Evolutionary conservation across 805 yeast genomes (phyloP).

Genomic region (Saccharomycopsis babjevae): DNA sequence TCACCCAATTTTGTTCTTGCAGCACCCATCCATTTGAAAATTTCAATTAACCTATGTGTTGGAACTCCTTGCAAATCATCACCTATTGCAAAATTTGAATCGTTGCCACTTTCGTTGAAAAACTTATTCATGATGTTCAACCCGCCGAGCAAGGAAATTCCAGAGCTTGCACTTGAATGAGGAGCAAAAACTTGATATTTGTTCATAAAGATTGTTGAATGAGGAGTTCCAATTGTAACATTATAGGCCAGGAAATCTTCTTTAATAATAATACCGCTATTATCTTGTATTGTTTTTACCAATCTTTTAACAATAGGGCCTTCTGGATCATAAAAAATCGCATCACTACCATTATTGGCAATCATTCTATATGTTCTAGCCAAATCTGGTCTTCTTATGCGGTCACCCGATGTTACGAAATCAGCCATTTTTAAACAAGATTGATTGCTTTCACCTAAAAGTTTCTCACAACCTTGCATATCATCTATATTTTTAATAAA

Average conservation of each 20-base stretch:
- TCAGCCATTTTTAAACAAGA: slow-evolving; percentile 20
- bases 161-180: slow-evolving; percentile 68
- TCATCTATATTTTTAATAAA: slow-evolving; percentile 29
- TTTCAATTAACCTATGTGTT: slow-evolving; percentile 64
- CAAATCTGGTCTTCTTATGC: slow-evolving; percentile 42
- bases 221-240: slow-evolving; percentile 33
- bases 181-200: slow-evolving; percentile 38
- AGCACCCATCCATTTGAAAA: slow-evolving; percentile 91
- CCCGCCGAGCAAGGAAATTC: slow-evolving; percentile 72
- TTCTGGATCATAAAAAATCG: slow-evolving; percentile 72
- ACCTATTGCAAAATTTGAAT: slow-evolving; percentile 21
- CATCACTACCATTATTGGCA: slow-evolving; percentile 70
- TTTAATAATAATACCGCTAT: slow-evolving; percentile 58
- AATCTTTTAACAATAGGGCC: slow-evolving; percentile 62
- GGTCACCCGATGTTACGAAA: slow-evolving; percentile 47
- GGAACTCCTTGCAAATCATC: slow-evolving; percentile 39
- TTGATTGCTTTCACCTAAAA: neutral
- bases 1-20: slow-evolving; percentile 85
- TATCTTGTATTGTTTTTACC: slow-evolving; percentile 35
- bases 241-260: slow-evolving; percentile 61
- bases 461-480: slow-evolving; percentile 14
- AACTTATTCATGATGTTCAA: slow-evolving; percentile 49
- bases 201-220: slow-evolving; percentile 33
- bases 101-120: slow-evolving; percentile 26
- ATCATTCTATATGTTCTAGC: slow-evolving; percentile 60